A percentile compares a stretch with the other conserved stretches of the same genome.
phyloP scores from a whole-genome alignment of 176 grass and related monocot genomes.

The Aegilops longissima region DNA sequence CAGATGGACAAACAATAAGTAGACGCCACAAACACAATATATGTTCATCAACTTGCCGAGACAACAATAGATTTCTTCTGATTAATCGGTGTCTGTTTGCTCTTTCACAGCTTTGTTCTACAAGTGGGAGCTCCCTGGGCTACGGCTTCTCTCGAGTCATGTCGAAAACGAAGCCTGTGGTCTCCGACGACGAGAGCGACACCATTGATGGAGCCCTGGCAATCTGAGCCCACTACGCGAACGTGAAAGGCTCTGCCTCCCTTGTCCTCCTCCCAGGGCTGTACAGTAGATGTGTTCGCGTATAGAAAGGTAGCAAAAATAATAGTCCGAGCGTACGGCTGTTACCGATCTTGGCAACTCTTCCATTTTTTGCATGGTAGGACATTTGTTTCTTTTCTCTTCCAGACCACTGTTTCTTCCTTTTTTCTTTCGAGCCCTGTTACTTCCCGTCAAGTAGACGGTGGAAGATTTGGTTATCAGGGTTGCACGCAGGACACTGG shows the following conservation, averaged over 20 bases:
- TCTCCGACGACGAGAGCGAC: conserved; percentile 68
- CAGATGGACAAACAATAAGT: neutral
- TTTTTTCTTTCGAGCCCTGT: neutral
- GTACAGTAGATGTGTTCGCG: conserved; percentile 45
- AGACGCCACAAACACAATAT: neutral
- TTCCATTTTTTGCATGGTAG: conserved; percentile 42
- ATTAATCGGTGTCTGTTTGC: neutral
- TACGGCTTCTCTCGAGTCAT: conserved; percentile 80
- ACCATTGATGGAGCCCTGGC: conserved; percentile 64
- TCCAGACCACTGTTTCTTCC: neutral
- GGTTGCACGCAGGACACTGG: neutral
- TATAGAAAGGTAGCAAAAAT: conserved; percentile 43
- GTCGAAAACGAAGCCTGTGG: conserved; percentile 49
- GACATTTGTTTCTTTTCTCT: neutral
- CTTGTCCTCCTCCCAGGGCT: neutral
- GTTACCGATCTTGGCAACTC: neutral
- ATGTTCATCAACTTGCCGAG: neutral
- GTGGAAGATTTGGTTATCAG: neutral
- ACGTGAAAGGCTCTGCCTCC: neutral
- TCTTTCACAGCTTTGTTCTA: conserved; percentile 61
- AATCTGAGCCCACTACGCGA: conserved; percentile 32
- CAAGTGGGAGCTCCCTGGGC: conserved; percentile 74
- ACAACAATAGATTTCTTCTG: neutral
- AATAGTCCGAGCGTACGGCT: neutral
- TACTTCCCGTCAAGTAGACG: neutral